Base-by-base conservation (phyloP, 2,329 filamentous ascomycete genomes). In the Hypoxylon sp. region DNA sequence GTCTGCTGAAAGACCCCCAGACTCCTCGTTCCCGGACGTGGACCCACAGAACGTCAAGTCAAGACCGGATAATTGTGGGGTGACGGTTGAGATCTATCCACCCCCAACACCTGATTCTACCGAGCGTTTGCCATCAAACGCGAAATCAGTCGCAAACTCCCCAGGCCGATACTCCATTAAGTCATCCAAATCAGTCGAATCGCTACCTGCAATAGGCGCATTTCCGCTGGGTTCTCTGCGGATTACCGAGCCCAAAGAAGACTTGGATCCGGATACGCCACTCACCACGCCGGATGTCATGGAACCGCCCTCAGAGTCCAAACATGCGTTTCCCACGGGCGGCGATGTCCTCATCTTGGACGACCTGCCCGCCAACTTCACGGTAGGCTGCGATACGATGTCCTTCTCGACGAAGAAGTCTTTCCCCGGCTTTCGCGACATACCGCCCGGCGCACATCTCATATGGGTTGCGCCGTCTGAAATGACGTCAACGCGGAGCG, bases 391-490 rank as follows among this genome's bases (percentile, higher is more conserved):
- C 71, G 87, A 89, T 72, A 79, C 82, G 2, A 75, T 84, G 50
- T 83, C 84, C 1, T 82, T 87, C 68, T 84, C 81, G 15, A 81
- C 81, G 4, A 79, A 77, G 44, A 77, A 71, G 44, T 70, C 82
- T 21, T 87, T 89, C 70, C 78, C 79, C 6, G 88, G 88, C 19
- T 80, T 91, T 63, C 83, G 83, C 21, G 81, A 87, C 60, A 80
- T 91, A 27, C 86, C 87, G 0, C 74, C 80, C 0, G 89, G 89
- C 0, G 76, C 84, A 13, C 89, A 91, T 74, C 85, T 91, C 65
- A 80, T 90, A 63, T 91, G 88, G 87, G 83, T 86, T 29, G 81
- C 87, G 1, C 82, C 86, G 21, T 81, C 83, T 0, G 80, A 80
- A 1, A 80, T 81, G 17, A 79, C 82, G 17, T 86, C 86, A 1